A percentile compares a stretch with the other conserved stretches of the same genome.
Conservation (phyloP, 768 basidiomycete genomes). For the Rubroboletus satanas region DNA sequence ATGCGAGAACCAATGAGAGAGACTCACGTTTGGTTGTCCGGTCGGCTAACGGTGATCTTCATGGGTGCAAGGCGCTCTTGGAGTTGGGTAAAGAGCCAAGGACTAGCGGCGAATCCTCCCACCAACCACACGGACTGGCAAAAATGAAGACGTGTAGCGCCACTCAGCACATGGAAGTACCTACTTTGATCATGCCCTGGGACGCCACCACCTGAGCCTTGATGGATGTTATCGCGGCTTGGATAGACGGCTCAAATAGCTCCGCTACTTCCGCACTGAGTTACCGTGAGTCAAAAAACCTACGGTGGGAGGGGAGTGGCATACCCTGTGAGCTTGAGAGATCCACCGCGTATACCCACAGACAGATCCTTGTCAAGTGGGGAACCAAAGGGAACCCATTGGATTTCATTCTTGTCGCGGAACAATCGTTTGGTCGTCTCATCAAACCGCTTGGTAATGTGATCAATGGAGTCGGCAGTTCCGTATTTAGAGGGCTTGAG, state of each 20-base stretch:
- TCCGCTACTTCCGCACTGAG: constrained; percentile 53
- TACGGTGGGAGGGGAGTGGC: constrained; percentile 22
- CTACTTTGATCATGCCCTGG: constrained; percentile 60
- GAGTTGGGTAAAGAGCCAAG: constrained; percentile 74
- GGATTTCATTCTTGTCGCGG: constrained; percentile 60
- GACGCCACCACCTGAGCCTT: constrained; percentile 68
- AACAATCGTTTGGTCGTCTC: constrained; percentile 81
- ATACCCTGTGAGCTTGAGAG: constrained; percentile 68
- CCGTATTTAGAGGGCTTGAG: constrained; percentile 72
- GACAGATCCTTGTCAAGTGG: constrained; percentile 68
- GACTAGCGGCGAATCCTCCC: constrained; percentile 79
- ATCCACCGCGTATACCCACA: constrained; percentile 71
- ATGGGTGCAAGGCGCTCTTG: constrained; percentile 60
- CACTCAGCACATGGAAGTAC: not conserved
- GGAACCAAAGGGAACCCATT: constrained; percentile 74
- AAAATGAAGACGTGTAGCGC: constrained; percentile 8
- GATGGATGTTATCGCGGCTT: constrained; percentile 68
- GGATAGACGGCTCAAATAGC: constrained; percentile 75
- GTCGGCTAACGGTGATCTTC: constrained; percentile 62
- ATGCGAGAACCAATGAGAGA: constrained; percentile 4
- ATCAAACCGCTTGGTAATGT: constrained; percentile 76
- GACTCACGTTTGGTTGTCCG: constrained; percentile 74
- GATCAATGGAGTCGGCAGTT: constrained; percentile 64
- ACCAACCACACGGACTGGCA: constrained; percentile 75
- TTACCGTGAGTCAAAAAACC: not conserved